phyloP scores from a whole-genome alignment of 192 early-diverging fungal genomes.

The Coemansia sp. region DNA sequence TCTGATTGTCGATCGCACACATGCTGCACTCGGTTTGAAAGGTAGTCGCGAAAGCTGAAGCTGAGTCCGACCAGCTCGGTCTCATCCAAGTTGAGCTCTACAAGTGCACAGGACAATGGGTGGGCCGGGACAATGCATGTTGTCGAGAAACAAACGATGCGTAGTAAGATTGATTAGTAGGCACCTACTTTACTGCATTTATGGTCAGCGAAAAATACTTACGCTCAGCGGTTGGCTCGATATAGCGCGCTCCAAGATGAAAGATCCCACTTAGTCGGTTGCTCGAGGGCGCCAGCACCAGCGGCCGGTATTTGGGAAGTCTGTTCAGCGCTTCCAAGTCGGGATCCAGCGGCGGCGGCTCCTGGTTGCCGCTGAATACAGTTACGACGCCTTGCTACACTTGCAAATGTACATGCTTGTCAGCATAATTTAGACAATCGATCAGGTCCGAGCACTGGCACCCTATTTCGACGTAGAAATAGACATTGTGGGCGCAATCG shows the following conservation, averaged over 20 bases:
- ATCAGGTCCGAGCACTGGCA: background rate
- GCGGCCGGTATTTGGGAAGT: conserved; percentile 40
- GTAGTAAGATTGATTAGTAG: background rate
- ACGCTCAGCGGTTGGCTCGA: conserved; percentile 54
- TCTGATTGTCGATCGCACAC: conserved; percentile 42
- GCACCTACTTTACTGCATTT: background rate
- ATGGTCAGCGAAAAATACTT: conserved; percentile 8
- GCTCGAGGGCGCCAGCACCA: conserved; percentile 44
- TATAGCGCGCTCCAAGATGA: conserved; percentile 39
- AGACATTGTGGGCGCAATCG: background rate
- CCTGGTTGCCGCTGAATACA: conserved; percentile 41
- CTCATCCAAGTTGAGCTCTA: conserved; percentile 50
- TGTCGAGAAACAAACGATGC: background rate
- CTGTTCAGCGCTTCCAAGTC: conserved; percentile 49
- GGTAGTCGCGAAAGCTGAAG: conserved; percentile 49
- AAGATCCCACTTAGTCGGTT: conserved; percentile 49
- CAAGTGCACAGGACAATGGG: background rate
- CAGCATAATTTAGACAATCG: background rate
- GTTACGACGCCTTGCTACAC: conserved; percentile 51
- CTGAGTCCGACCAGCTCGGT: conserved; percentile 47
- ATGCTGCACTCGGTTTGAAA: conserved; percentile 30
- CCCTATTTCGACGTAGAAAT: background rate
- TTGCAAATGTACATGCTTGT: background rate
- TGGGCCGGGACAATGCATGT: background rate
- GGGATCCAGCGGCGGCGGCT: conserved; percentile 43